Percentiles rank a stretch among this genome's conserved stretches.
These are phyloP conservation scores for Fusarium ambrosium DNA, from an alignment of 2,329 filamentous ascomycete species.

Conservation along the genomic window DNA sequence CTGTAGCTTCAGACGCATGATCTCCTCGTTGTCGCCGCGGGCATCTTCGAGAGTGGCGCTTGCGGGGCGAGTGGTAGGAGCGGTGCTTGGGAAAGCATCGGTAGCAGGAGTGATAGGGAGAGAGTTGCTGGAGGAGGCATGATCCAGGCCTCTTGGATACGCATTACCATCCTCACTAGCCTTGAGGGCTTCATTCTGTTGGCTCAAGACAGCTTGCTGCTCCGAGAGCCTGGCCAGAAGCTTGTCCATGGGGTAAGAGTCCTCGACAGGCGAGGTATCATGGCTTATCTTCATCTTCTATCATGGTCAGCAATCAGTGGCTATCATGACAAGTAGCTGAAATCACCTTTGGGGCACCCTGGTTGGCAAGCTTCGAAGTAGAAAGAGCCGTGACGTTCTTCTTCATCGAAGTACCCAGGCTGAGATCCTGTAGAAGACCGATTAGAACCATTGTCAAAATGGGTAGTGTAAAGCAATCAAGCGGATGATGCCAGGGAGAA, in stretches of 20 bases:
- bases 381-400: constrained; percentile 63
- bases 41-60: constrained; percentile 63
- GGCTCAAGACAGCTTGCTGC: constrained; percentile 72
- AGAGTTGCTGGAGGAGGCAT: constrained; percentile 68
- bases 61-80: constrained; percentile 65
- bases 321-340: not conserved
- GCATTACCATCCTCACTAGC: constrained; percentile 53
- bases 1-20: constrained; percentile 77
- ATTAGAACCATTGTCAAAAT: constrained; percentile 9
- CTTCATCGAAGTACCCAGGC: constrained; percentile 48
- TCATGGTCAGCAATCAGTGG: constrained; percentile 44
- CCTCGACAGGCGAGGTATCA: constrained; percentile 54
- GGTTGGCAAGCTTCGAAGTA: constrained; percentile 69
- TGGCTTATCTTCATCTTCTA: constrained; percentile 65
- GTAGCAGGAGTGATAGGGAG: constrained; percentile 73
- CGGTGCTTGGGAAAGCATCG: constrained; percentile 64
- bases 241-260: constrained; percentile 74
- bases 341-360: constrained; percentile 66
- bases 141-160: constrained; percentile 58
- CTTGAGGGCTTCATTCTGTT: constrained; percentile 70
- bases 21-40: constrained; percentile 65
- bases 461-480: not conserved
- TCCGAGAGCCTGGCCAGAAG: constrained; percentile 81
- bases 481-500: not conserved
- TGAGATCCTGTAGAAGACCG: constrained; percentile 36